These are phyloP conservation scores for Neurospora tetraspora DNA, from an alignment of 495 filamentous ascomycete genomes.

Conservation along the genomic window DNA sequence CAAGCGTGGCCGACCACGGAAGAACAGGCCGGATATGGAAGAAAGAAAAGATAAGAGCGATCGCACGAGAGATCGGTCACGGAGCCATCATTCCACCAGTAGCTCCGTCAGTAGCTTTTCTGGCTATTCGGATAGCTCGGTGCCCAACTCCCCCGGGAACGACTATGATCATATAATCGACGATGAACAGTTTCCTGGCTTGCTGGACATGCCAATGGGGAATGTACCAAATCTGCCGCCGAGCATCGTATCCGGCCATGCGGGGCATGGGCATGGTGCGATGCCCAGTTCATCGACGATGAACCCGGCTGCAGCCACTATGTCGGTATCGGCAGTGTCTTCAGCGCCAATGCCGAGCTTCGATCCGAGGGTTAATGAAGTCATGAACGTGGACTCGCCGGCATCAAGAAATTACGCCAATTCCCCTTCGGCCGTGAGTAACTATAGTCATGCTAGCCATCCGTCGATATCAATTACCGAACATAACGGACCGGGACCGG, in stretches of 20 bases:
- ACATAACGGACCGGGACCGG: neutral
- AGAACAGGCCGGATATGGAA: slow-evolving; percentile 44
- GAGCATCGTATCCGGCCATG: neutral
- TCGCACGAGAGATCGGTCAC: slow-evolving; percentile 31
- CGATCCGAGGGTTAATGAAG: slow-evolving; percentile 20
- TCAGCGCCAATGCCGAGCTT: slow-evolving; percentile 31
- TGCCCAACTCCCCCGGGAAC: slow-evolving; percentile 32
- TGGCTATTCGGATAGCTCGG: slow-evolving; percentile 39
- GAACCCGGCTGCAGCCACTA: slow-evolving; percentile 23
- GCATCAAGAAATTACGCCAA: slow-evolving; percentile 14
- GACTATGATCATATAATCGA: slow-evolving; percentile 34
- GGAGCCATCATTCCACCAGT: slow-evolving; percentile 39
- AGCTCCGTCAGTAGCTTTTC: slow-evolving; percentile 33
- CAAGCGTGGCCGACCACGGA: slow-evolving; percentile 39
- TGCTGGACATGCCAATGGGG: slow-evolving; percentile 35
- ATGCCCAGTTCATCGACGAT: slow-evolving; percentile 19
- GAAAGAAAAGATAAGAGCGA: slow-evolving; percentile 56
- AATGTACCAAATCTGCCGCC: slow-evolving; percentile 2
- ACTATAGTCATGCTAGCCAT: slow-evolving; percentile 17
- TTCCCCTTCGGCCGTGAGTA: slow-evolving; percentile 27
- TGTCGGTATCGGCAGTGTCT: slow-evolving; percentile 16
- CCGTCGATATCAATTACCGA: slow-evolving; percentile 11
- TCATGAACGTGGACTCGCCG: slow-evolving; percentile 22
- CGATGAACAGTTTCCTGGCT: slow-evolving; percentile 27
- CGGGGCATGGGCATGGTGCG: neutral